Base-by-base conservation (phyloP, 202 grass and related monocot species). In the Zizania palustris region DNA sequence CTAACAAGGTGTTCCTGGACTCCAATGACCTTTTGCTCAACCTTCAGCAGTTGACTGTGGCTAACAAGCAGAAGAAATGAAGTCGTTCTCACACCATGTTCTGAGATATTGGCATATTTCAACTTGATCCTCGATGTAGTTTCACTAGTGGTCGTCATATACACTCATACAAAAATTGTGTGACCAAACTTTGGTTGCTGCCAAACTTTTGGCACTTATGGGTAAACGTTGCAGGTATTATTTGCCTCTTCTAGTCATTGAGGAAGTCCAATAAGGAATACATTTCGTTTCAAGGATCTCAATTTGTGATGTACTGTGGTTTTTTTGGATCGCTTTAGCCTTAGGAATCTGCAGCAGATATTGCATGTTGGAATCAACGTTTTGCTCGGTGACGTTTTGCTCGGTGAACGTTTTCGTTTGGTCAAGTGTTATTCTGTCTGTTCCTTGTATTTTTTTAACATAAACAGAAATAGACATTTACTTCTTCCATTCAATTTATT, bases 1-100 rank as follows among this genome's bases (percentile, higher is more conserved):
- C 88, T 36, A 97, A 97, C 83, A 90, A 88, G 62, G 93, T 93
- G 18, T 97, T 97, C 86, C 78, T 97, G n/a, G 80, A 93, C 33
- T 91, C 93, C 3, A 83, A 85, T 35, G 90, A 97, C 22, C 84
- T 97, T 28, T 58, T 97, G 84, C 86, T 97, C 12, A 93, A 93
- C 67, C 93, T 93, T 54, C 88, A 89, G 46, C 81, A 83, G 33
- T 54, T 97, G 16, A 85, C 33, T 5, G 79, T 89, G 19, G 69
- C 56, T 3, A 84, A 60, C 33, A 88, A 91, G 40, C 69, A 88
- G 37, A 89, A 92, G 82, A 85, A 82, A 80, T 85, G 45, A 79
- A 44, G 15, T 63, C 34, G 1, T 4, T 45, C 6, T 39, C 39
- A 41, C 4, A 1, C 36, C 44, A 15, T 22, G 45, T 70, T 35